phyloP scores from a whole-genome alignment of 169 alveolate species.

The Cryptosporidium sp. region DNA sequence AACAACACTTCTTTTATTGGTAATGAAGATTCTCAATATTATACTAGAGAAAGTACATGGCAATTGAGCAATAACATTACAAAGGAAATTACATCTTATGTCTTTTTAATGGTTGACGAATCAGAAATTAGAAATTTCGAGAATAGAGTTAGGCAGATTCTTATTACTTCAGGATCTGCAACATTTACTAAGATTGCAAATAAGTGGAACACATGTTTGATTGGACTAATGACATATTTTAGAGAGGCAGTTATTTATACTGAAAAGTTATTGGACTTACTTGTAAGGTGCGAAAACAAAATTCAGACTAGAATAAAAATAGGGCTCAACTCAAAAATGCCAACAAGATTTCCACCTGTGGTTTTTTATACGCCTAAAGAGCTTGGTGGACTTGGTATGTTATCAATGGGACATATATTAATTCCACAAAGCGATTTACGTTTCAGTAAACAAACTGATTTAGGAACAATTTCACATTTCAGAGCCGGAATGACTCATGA shows the following conservation, averaged over 20 bases:
- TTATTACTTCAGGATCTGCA: constrained; percentile 98
- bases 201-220: constrained; percentile 99
- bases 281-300: constrained; percentile 98
- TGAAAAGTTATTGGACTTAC: constrained; percentile 95
- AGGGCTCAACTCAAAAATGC: constrained; percentile 99
- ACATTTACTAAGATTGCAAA: constrained; percentile 99
- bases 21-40: constrained; percentile 3
- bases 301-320: constrained; percentile 99
- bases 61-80: constrained; percentile 96
- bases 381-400: constrained; percentile 99
- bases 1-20: constrained; percentile 75
- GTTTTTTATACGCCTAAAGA: constrained; percentile 99
- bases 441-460: constrained; percentile 96
- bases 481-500: constrained; percentile 99
- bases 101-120: constrained; percentile 98
- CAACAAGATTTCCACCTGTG: constrained; percentile 99
- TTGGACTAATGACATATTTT: constrained; percentile 98
- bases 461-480: constrained; percentile 98
- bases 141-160: constrained; percentile 96
- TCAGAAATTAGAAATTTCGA: constrained; percentile 96
- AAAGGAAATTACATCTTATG: constrained; percentile 98
- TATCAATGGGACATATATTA: constrained; percentile 99
- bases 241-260: constrained; percentile 99
- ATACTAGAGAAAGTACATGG: constrained; percentile 97
- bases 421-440: constrained; percentile 99